A percentile compares a stretch with the other conserved stretches of the same genome.
Conservation (phyloP, 306 rosid species). For the Nissolia schottii region DNA sequence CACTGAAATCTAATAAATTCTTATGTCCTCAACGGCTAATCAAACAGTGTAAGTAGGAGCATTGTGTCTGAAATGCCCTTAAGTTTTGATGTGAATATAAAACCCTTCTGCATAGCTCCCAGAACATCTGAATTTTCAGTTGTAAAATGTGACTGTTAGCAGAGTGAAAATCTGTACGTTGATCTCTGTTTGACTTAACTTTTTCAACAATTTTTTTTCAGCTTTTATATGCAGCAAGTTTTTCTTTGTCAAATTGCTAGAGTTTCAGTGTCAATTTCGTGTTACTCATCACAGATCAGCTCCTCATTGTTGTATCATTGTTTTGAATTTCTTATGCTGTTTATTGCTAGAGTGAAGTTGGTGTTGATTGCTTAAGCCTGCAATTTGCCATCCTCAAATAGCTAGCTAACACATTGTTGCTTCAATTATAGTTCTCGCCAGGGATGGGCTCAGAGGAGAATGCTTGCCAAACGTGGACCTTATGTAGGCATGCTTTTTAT, state of each 20-base stretch:
- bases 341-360: not conserved
- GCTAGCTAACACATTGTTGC: not conserved
- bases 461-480: conserved; percentile 27
- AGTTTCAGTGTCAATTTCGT: not conserved
- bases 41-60: not conserved
- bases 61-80: not conserved
- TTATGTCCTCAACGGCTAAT: conserved; percentile 1
- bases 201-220: not conserved
- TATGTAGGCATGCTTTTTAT: conserved; percentile 64
- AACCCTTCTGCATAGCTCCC: not conserved
- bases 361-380: not conserved
- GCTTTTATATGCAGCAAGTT: not conserved
- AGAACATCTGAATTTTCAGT: not conserved
- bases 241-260: not conserved
- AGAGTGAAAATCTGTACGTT: not conserved
- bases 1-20: not conserved
- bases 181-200: not conserved
- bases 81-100: not conserved
- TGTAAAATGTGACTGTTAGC: not conserved
- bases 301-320: not conserved
- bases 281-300: not conserved
- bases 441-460: conserved; percentile 64
- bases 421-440: not conserved
- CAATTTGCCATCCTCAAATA: not conserved
- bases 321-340: not conserved